Conservation (phyloP, 495 filamentous ascomycete genomes). For the Pyronema domesticum region DNA sequence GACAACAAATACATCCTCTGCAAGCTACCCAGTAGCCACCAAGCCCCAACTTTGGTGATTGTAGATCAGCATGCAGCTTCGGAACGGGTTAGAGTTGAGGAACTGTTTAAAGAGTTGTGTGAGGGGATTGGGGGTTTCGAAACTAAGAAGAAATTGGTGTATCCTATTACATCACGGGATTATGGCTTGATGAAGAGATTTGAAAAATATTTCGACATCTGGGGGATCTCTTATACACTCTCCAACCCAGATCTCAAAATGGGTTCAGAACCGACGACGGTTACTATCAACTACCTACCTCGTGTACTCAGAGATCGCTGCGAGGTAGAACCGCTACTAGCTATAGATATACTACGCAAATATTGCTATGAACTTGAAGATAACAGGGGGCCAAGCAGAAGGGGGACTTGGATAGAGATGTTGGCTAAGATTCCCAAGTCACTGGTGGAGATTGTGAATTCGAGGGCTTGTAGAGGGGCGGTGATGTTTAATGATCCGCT, state of each 20-base stretch:
- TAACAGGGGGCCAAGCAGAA: slow-evolving; percentile 6
- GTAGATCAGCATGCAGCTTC: slow-evolving; percentile 93
- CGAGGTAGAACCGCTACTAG: slow-evolving; percentile 10
- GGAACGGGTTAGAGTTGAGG: slow-evolving; percentile 69
- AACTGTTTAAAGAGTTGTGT: slow-evolving; percentile 37
- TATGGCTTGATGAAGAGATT: slow-evolving; percentile 25
- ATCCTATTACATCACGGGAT: slow-evolving; percentile 8
- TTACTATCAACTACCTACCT: slow-evolving; percentile 11
- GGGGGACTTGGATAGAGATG: slow-evolving; percentile 28
- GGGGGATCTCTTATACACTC: neutral
- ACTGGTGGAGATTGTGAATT: slow-evolving; percentile 79
- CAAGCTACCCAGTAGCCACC: slow-evolving; percentile 29
- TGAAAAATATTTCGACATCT: slow-evolving; percentile 8
- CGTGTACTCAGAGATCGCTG: slow-evolving; percentile 11
- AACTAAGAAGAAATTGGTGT: slow-evolving; percentile 5
- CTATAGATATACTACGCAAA: slow-evolving; percentile 14
- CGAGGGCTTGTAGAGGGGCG: slow-evolving; percentile 71
- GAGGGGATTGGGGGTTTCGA: slow-evolving; percentile 16
- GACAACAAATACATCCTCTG: slow-evolving; percentile 78
- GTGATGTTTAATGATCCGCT: slow-evolving; percentile 94
- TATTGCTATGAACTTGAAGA: slow-evolving; percentile 5
- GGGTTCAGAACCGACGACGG: neutral
- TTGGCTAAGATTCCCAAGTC: slow-evolving; percentile 23
- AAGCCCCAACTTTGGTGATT: slow-evolving; percentile 40
- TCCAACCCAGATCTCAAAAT: neutral